A percentile compares a stretch with the other conserved stretches of the same genome.
These are phyloP conservation scores for Microbotryomycetes sp. DNA, from an alignment of 1,284 basidiomycete species.

Conservation along the genomic window DNA sequence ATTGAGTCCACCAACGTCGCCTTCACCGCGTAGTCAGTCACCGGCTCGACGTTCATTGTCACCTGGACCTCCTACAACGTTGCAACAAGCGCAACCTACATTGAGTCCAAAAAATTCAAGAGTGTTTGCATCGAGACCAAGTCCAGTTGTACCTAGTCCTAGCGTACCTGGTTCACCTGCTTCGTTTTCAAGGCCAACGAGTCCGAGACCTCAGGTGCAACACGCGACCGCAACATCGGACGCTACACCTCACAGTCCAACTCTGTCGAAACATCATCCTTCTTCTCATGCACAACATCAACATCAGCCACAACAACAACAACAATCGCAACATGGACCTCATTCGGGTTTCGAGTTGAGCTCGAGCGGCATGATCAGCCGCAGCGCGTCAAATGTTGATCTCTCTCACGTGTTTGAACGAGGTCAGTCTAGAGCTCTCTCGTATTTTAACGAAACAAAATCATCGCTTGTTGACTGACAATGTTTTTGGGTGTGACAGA, in stretches of 20 bases:
- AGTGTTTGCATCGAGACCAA: not conserved
- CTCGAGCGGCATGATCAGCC: not conserved
- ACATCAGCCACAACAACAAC: too few species aligned
- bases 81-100: not conserved
- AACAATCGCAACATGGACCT: not conserved
- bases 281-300: not conserved
- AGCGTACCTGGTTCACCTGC: constrained; percentile 6
- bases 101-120: not conserved
- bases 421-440: constrained; percentile 13
- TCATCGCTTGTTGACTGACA: not conserved
- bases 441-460: not conserved
- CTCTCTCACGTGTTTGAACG: constrained; percentile 34
- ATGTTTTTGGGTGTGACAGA: constrained; percentile 9
- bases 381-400: constrained; percentile 13
- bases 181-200: constrained; percentile 5
- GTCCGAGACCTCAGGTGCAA: not conserved
- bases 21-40: not conserved
- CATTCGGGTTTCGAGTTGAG: not conserved
- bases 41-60: not conserved
- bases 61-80: not conserved
- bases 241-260: not conserved
- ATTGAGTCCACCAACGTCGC: not conserved
- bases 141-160: constrained; percentile 2
- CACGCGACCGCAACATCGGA: not conserved
- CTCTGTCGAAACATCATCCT: not conserved